A percentile compares a stretch with the other conserved stretches of the same genome.
Conservation (phyloP, 805 yeast species). For the Tetrapisispora iriomotensis region DNA sequence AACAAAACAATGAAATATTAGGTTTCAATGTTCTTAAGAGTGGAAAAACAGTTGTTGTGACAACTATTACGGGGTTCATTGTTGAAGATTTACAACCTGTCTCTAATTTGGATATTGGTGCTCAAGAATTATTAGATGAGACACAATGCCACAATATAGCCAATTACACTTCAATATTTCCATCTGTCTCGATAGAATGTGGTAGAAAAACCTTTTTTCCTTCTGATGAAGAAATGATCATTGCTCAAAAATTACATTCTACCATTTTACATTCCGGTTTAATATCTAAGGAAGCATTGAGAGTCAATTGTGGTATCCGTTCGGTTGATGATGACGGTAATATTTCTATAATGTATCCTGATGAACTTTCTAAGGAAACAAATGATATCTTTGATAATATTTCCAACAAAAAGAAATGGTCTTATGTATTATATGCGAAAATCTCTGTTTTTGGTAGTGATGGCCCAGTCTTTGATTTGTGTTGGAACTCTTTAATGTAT, state of each 20-base stretch:
- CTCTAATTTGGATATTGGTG: conserved; percentile 34
- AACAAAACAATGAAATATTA: conserved; percentile 31
- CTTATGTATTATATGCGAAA: conserved; percentile 58
- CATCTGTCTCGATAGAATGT: conserved; percentile 65
- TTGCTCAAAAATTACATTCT: conserved; percentile 58
- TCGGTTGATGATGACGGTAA: conserved; percentile 41
- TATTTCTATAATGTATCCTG: conserved; percentile 38
- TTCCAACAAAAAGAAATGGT: conserved; percentile 36
- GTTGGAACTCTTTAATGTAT: conserved; percentile 55
- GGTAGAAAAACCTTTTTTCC: conserved; percentile 69
- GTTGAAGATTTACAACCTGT: conserved; percentile 44
- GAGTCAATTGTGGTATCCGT: conserved; percentile 35
- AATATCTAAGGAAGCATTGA: conserved; percentile 40
- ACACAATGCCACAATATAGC: conserved; percentile 17
- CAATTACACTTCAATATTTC: conserved; percentile 43
- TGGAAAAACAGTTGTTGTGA: conserved; percentile 66
- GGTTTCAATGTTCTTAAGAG: conserved; percentile 63
- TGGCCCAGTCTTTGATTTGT: conserved; percentile 73
- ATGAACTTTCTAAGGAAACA: conserved; percentile 26
- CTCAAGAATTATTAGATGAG: conserved; percentile 19
- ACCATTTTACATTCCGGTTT: conserved; percentile 48
- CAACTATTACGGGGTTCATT: conserved; percentile 60
- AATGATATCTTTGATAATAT: conserved; percentile 14
- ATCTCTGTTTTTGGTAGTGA: conserved; percentile 69
- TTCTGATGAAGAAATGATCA: conserved; percentile 72